phyloP scores from a whole-genome alignment of 73 alveolate genomes.

The Paramecium caudatum region DNA sequence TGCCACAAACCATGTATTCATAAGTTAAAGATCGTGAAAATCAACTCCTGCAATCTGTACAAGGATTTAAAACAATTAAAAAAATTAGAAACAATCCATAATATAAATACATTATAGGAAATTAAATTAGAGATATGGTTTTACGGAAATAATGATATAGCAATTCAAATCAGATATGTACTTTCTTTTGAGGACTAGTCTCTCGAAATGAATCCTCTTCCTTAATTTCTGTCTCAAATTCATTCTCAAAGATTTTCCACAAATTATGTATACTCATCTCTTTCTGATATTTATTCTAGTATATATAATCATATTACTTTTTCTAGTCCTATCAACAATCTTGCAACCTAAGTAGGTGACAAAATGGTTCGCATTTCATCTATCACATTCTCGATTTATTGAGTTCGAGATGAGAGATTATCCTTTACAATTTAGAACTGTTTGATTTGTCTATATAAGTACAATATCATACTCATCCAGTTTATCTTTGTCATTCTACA shows the following conservation, averaged over 20 bases:
- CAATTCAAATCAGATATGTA: not conserved
- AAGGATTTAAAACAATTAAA: slow-evolving; percentile 14
- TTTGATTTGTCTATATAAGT: not conserved
- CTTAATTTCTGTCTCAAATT: slow-evolving; percentile 55
- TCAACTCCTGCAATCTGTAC: not conserved
- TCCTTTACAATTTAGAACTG: slow-evolving; percentile 51
- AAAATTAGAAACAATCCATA: slow-evolving; percentile 28
- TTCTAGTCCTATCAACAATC: slow-evolving; percentile 56
- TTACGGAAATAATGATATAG: slow-evolving; percentile 14
- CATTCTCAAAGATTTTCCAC: slow-evolving; percentile 56
- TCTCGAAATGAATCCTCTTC: slow-evolving; percentile 24
- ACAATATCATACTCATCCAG: slow-evolving; percentile 59
- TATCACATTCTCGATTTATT: slow-evolving; percentile 56
- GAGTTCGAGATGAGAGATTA: slow-evolving; percentile 27
- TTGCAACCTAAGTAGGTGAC: slow-evolving; percentile 68
- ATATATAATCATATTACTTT: slow-evolving; percentile 31
- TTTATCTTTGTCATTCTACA: slow-evolving; percentile 37
- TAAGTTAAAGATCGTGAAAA: slow-evolving; percentile 41
- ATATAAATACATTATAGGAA: not conserved
- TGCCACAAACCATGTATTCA: not conserved
- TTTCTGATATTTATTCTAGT: slow-evolving; percentile 68
- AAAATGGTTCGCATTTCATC: slow-evolving; percentile 69
- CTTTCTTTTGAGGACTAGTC: not conserved
- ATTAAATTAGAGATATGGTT: not conserved
- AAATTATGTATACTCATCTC: slow-evolving; percentile 43